A percentile compares a stretch with the other conserved stretches of the same genome.
These are phyloP conservation scores for Vigna unguiculata DNA, from an alignment of 306 rosid species.

Conservation along the genomic window DNA sequence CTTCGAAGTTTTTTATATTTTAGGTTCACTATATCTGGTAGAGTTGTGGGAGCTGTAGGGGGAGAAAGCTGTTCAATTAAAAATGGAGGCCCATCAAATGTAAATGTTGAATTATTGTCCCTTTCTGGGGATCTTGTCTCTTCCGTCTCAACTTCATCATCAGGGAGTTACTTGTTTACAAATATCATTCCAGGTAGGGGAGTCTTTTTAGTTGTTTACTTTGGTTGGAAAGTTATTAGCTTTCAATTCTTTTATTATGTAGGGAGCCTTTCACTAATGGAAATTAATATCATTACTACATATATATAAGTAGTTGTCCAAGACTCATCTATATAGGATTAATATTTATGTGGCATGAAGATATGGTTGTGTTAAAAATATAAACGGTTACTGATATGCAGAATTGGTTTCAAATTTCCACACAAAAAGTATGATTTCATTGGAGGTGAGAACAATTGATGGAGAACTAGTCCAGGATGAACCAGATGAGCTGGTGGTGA, in stretches of 20 bases:
- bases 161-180: conserved; percentile 80
- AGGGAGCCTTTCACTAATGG: conserved; percentile 25
- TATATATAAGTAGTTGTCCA: neutral
- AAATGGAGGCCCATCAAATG: conserved; percentile 87
- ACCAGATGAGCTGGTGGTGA: neutral
- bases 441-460: conserved; percentile 10
- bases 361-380: conserved; percentile 3
- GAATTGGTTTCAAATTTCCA: conserved; percentile 34
- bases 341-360: conserved; percentile 20
- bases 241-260: conserved; percentile 30
- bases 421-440: conserved; percentile 27
- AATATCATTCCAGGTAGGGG: conserved; percentile 86
- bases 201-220: conserved; percentile 37
- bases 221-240: conserved; percentile 28
- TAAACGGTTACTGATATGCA: neutral
- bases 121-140: conserved; percentile 69
- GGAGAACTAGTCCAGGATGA: conserved; percentile 32
- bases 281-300: conserved; percentile 32
- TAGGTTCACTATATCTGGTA: conserved; percentile 92
- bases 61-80: conserved; percentile 79
- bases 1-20: conserved; percentile 41
- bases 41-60: conserved; percentile 88
- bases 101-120: conserved; percentile 81
- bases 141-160: conserved; percentile 71
- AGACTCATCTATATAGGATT: conserved; percentile 23